These are phyloP conservation scores for Oenanthe sinensis DNA, from an alignment of 129 eudicot genomes.

Conservation along the genomic window DNA sequence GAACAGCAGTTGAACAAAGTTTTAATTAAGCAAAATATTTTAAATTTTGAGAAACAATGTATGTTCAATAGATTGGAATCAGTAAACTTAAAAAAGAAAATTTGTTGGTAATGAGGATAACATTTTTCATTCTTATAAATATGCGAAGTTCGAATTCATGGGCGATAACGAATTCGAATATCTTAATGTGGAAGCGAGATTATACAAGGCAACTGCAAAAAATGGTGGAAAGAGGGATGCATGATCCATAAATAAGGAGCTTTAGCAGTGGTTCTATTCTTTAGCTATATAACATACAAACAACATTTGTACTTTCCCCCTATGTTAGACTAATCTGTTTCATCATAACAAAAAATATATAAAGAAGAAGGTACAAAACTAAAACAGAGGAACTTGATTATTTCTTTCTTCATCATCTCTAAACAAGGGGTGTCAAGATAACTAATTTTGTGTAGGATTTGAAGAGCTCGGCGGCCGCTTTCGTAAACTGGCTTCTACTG, in stretches of 20 bases:
- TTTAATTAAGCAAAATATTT: background rate
- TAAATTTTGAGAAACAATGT: background rate
- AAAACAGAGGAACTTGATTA: slow-evolving; percentile 15
- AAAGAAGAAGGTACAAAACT: background rate
- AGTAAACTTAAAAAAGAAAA: background rate
- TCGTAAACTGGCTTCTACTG: slow-evolving; percentile 45
- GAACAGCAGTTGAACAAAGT: background rate
- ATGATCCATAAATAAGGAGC: too few relatives aligned
- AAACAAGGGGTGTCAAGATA: background rate
- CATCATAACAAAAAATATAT: background rate
- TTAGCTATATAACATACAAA: background rate
- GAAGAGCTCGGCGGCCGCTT: slow-evolving; percentile 49
- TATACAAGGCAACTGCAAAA: slow-evolving; percentile 16
- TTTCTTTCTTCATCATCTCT: slow-evolving; percentile 33
- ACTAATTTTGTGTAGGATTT: slow-evolving; percentile 64
- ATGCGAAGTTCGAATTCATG: background rate
- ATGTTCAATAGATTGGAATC: background rate
- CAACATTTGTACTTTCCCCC: background rate
- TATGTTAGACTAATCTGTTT: background rate
- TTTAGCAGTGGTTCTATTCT: background rate
- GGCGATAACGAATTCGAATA: background rate
- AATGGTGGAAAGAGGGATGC: background rate
- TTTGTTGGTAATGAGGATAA: background rate
- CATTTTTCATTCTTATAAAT: background rate
- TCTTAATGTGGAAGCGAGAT: background rate